These are phyloP conservation scores for Inga leiocalycina DNA, from an alignment of 306 rosid genomes.

Conservation along the genomic window DNA sequence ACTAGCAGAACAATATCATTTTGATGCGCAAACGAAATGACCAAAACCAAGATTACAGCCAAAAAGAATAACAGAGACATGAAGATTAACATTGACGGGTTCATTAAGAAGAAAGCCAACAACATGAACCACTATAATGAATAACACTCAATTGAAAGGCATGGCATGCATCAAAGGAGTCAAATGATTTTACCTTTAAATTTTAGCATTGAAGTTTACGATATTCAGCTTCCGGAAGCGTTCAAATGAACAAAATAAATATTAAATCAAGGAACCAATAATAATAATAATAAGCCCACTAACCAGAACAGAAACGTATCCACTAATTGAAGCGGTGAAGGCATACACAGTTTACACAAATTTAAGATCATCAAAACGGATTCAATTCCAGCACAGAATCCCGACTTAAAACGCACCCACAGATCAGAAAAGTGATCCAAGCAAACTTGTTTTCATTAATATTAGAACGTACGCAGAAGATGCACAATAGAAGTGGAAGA, in stretches of 20 bases:
- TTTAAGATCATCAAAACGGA: constrained; percentile 37
- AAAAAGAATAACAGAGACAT: background rate
- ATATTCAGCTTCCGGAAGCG: constrained; percentile 39
- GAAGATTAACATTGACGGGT: constrained; percentile 24
- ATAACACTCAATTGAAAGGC: constrained; percentile 38
- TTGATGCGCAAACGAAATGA: background rate
- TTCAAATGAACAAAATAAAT: constrained; percentile 12
- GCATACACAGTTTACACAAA: constrained; percentile 44
- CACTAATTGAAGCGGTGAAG: constrained; percentile 36
- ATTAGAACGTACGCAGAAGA: constrained; percentile 42
- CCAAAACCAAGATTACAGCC: background rate
- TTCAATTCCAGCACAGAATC: constrained; percentile 38
- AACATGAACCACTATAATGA: constrained; percentile 32
- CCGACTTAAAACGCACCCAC: constrained; percentile 37
- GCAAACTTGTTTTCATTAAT: constrained; percentile 27
- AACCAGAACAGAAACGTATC: constrained; percentile 39
- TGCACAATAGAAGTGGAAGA: constrained; percentile 45
- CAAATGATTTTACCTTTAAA: constrained; percentile 42
- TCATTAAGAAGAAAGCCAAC: constrained; percentile 34
- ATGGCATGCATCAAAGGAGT: constrained; percentile 44
- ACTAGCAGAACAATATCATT: background rate
- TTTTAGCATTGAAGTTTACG: constrained; percentile 39
- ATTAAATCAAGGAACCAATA: constrained; percentile 19
- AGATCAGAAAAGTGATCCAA: constrained; percentile 53
- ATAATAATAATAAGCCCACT: background rate